A percentile compares a stretch with the other conserved stretches of the same genome.
Conservation (phyloP, 2,329 filamentous ascomycete species). For the Clonostachys byssicola region DNA sequence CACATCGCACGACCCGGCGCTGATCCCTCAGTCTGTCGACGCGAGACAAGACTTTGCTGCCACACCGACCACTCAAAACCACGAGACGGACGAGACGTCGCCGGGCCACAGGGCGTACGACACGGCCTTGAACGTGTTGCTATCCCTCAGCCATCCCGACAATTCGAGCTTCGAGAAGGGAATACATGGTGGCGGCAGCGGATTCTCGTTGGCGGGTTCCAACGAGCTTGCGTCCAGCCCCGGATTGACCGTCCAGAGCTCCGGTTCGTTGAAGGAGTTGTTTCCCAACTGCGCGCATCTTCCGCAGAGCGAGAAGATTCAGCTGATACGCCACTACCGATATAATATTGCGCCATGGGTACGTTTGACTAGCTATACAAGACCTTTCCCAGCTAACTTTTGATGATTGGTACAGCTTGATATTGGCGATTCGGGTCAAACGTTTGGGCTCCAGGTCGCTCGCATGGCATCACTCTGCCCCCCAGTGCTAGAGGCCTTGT, state of each 20-base stretch:
- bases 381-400: neutral
- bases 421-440: conserved; percentile 31
- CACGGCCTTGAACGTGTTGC: conserved; percentile 23
- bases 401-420: conserved; percentile 24
- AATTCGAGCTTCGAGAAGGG: neutral
- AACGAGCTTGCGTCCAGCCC: neutral
- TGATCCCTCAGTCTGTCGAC: too few species aligned
- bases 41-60: too few species aligned
- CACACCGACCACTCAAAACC: too few species aligned
- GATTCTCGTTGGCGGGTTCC: conserved; percentile 5
- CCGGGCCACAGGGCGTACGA: conserved; percentile 16
- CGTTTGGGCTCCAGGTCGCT: conserved; percentile 30
- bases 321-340: conserved; percentile 33
- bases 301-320: conserved; percentile 15
- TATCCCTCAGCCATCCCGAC: conserved; percentile 19
- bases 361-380: conserved; percentile 6
- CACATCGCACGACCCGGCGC: too few species aligned
- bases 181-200: too few species aligned
- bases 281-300: conserved; percentile 16
- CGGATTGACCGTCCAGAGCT: neutral
- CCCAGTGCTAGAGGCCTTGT: conserved; percentile 15
- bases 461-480: conserved; percentile 17
- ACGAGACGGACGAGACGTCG: too few species aligned
- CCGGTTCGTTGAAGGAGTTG: neutral
- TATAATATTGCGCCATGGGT: conserved; percentile 42